Evolutionary conservation across 1,139 yeast genomes (phyloP), one percentile per base, ranked within the genome.

Genomic region (Zygosaccharomyces pseudobailii): DNA sequence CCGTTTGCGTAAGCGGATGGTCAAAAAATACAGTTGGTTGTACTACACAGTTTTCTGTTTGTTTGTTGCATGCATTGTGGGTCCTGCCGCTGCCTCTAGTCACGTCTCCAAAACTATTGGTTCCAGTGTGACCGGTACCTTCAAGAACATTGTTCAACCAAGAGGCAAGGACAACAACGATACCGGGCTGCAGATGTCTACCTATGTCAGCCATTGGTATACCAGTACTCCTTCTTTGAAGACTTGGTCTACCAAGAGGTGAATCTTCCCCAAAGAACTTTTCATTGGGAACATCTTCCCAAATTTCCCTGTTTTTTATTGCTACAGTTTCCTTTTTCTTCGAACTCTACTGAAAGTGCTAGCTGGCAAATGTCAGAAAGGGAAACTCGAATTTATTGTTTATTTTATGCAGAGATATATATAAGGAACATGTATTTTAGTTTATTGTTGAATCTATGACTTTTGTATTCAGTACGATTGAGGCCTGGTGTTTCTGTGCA

Each of bases 1-100:
- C 57, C 85, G 90, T 74, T 83, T 94, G 70, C 87, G 99, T 76
- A 90, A 87, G 86, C 84, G 98, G 75, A 92, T 94, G 96, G 97
- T 94, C 41, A 84, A 88, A 73, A 89, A 89, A 74, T 94, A 92
- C 75, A 84, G 95, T 57, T 72, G 87, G 22, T 76, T 94, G 67
- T 94, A 84, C 78, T 82, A 88, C 61, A 64, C 73, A 46, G 73
- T 94, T 55, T 73, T 94, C 63, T 65, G 81, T 38, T 63, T 87
- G 56, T 88, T 89, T 64, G 80, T 84, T 57, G 82, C 79, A 43
- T 71, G 90, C 66, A 83, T 94, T 67, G 87, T 83, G 58, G 98
- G 94, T 33, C 99, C 99, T 55, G 97, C 97, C 32, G 84, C 80
- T 57, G 95, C 86, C 32, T 75, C 84, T 33, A 67, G 71, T 38